Percentiles rank a stretch among this genome's conserved stretches.
Evolutionary conservation across 2,329 filamentous ascomycete species (phyloP).

Genomic region (Sordariomycetes sp.): DNA sequence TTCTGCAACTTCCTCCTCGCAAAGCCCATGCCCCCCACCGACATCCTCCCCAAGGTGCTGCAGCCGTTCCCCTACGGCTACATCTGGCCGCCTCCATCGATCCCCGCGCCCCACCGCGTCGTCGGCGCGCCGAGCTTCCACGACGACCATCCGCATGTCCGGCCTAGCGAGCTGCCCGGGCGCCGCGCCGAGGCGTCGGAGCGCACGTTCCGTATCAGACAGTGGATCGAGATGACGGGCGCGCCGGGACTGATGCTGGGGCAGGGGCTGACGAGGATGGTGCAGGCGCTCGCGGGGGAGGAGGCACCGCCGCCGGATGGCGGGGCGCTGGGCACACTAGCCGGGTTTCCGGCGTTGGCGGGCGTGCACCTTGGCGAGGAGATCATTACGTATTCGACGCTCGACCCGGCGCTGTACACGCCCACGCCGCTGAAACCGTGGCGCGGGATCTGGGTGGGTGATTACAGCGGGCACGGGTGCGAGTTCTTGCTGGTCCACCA

Average conservation of each 20-base stretch:
- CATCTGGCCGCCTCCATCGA: conserved; percentile 64
- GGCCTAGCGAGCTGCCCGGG: conserved; percentile 23
- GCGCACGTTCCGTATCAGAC: conserved; percentile 58
- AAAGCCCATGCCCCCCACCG: conserved; percentile 26
- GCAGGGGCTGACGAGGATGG: conserved; percentile 10
- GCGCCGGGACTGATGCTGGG: conserved; percentile 14
- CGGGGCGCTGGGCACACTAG: neutral
- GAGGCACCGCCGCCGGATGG: neutral
- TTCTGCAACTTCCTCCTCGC: conserved; percentile 59
- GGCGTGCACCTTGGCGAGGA: conserved; percentile 37
- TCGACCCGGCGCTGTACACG: conserved; percentile 64
- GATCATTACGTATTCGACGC: conserved; percentile 52
- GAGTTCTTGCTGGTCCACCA: conserved; percentile 81
- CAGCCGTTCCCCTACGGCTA: conserved; percentile 28
- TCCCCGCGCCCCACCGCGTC: conserved; percentile 50
- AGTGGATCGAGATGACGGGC: conserved; percentile 57
- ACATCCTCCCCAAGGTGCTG: conserved; percentile 16
- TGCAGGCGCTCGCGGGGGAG: neutral
- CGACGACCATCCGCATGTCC: conserved; percentile 7
- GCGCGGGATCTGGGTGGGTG: conserved; percentile 84
- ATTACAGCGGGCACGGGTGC: conserved; percentile 78
- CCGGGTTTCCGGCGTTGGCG: conserved; percentile 1
- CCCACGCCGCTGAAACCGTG: conserved; percentile 71
- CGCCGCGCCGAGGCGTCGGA: conserved; percentile 49
- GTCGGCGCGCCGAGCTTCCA: conserved; percentile 16